Base-by-base conservation (phyloP, 2,329 filamentous ascomycete genomes). In the Trichoderma pleuroti region DNA sequence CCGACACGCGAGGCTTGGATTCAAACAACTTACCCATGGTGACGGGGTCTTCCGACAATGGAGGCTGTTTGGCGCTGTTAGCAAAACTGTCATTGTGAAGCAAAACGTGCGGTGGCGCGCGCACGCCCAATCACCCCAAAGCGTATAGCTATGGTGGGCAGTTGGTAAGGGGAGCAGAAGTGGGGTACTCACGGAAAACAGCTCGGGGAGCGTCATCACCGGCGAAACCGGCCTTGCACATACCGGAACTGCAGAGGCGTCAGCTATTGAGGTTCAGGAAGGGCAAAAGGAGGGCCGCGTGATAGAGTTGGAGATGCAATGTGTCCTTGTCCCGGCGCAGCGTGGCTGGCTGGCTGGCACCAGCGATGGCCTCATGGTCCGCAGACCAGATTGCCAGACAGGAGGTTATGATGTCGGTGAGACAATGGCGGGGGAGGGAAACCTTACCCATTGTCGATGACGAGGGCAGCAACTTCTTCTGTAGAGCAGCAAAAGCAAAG, bases 361-460 rank as follows among this genome's bases (percentile, higher is more conserved):
- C 56, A 24, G 28, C 34, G 54, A 42, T 49, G 65, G 65, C 65
- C 54, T 34, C 54, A 36, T 49, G n/a, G 65, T 39, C 34, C 65
- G 65, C 28, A 46, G 65, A 68, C n/a, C 56, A 49, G 52, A 46
- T 46, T 30, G 65, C 26, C 65, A 60, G 30, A 26, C 26, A 59
- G 62, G 62, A 63, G 54, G 56, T 63, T 72, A 73, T 73, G 77
- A 77, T 77, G 80, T 79, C 77, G 78, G 78, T 80, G 80, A 81
- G 78, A 77, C 75, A 78, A 75, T 61, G 67, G 75, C 73, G 73
- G 76, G 77, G 76, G 80, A 86, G 88, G 30, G 30, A 16, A 59
- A 34, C n/a, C 94, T 93, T 95, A 99, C 96, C 96, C 96, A 98
- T 99, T 99, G 94, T 99, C 96, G 88, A 99, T 98, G 87, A 99